Conservation (phyloP, 2,329 filamentous ascomycete genomes). For the Seiridium unicorne region DNA sequence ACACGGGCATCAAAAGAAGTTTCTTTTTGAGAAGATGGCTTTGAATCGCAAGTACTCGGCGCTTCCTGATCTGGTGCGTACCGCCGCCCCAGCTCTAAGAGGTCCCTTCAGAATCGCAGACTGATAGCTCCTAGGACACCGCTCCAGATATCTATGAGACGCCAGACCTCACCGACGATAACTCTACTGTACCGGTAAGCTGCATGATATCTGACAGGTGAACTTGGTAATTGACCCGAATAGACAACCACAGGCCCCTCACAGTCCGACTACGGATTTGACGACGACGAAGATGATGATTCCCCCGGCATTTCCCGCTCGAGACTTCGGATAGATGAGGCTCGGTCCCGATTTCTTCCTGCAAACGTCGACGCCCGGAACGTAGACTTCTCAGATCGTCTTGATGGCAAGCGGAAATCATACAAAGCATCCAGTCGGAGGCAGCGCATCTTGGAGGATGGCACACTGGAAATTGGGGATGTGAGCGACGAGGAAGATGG, state of each 20-base stretch:
- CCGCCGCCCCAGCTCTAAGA: slow-evolving; percentile 9
- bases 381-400: slow-evolving; percentile 87
- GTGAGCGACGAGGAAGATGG: slow-evolving; percentile 68
- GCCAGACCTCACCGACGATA: slow-evolving; percentile 86
- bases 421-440: slow-evolving; percentile 74
- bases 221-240: neutral
- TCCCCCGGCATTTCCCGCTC: slow-evolving; percentile 70
- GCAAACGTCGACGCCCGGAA: slow-evolving; percentile 72
- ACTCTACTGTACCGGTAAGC: slow-evolving; percentile 77
- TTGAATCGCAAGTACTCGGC: slow-evolving; percentile 80
- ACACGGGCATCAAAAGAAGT: neutral
- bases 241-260: slow-evolving; percentile 56
- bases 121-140: slow-evolving; percentile 62
- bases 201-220: neutral
- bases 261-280: slow-evolving; percentile 61
- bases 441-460: slow-evolving; percentile 60
- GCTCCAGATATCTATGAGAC: slow-evolving; percentile 97
- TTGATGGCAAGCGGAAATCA: slow-evolving; percentile 77
- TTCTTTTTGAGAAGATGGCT: slow-evolving; percentile 50
- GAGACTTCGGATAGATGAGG: slow-evolving; percentile 73
- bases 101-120: slow-evolving; percentile 5
- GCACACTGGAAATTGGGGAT: slow-evolving; percentile 68
- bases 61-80: slow-evolving; percentile 70
- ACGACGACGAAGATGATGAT: slow-evolving; percentile 62
- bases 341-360: slow-evolving; percentile 76